These are phyloP conservation scores for Penicillium sp. DNA, from an alignment of 2,329 filamentous ascomycete genomes.

Conservation along the genomic window DNA sequence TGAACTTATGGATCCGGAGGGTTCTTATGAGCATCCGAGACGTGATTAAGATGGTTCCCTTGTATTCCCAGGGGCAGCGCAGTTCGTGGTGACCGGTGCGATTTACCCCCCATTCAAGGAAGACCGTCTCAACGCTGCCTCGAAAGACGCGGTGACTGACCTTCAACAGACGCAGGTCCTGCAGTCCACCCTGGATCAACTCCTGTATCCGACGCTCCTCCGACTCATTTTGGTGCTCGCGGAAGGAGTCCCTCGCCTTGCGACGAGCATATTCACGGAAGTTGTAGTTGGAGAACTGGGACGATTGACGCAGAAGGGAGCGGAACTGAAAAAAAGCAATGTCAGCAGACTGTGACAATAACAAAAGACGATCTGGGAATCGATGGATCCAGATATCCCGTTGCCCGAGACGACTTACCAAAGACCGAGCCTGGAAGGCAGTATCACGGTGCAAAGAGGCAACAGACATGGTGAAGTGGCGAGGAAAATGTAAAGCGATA, in stretches of 20 bases:
- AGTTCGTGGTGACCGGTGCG: neutral
- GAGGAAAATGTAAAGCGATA: conserved; percentile 5
- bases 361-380: neutral
- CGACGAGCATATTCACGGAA: conserved; percentile 95
- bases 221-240: conserved; percentile 69
- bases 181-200: conserved; percentile 81
- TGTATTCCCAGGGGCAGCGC: neutral
- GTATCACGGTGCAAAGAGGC: conserved; percentile 41
- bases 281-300: conserved; percentile 91
- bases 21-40: neutral
- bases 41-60: neutral
- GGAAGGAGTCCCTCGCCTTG: conserved; percentile 85
- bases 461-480: conserved; percentile 43
- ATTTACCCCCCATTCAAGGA: neutral
- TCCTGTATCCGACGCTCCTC: conserved; percentile 81
- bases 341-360: neutral
- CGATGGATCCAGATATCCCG: neutral
- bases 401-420: conserved; percentile 35
- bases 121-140: neutral
- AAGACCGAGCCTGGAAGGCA: conserved; percentile 48
- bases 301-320: conserved; percentile 79
- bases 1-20: neutral
- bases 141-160: conserved; percentile 50
- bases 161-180: conserved; percentile 87
- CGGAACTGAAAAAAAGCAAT: conserved; percentile 65